Conservation (phyloP, 2,329 filamentous ascomycete species). For the Phaeosphaeria sp. region DNA sequence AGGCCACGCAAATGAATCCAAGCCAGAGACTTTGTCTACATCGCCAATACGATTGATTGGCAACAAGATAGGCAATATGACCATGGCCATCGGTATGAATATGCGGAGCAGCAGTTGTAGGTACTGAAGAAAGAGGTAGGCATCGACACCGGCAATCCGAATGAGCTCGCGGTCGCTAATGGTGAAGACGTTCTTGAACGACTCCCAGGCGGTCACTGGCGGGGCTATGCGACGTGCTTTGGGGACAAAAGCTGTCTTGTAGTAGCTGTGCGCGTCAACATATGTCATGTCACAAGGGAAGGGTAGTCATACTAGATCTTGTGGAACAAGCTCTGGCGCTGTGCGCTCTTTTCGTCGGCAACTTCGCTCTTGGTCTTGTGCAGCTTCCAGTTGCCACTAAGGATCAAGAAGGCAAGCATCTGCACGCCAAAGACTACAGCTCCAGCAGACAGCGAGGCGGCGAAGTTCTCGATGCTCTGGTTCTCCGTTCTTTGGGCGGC, state of each 20-base stretch:
- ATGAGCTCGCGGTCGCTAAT: conserved; percentile 84
- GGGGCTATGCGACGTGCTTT: conserved; percentile 43
- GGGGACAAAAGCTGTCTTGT: conserved; percentile 48
- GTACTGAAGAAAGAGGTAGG: conserved; percentile 97
- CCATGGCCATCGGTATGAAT: conserved; percentile 79
- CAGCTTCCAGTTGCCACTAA: conserved; percentile 49
- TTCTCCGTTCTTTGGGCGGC: conserved; percentile 24
- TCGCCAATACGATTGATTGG: conserved; percentile 82
- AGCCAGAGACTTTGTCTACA: conserved; percentile 55
- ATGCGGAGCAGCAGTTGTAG: conserved; percentile 86
- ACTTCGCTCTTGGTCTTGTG: conserved; percentile 22
- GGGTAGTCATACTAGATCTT: conserved; percentile 43
- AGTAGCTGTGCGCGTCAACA: conserved; percentile 41
- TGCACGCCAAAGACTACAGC: conserved; percentile 46
- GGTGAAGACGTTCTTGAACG: conserved; percentile 62
- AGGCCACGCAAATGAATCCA: conserved; percentile 86
- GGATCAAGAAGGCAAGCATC: conserved; percentile 41
- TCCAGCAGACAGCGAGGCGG: conserved; percentile 44
- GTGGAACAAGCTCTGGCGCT: conserved; percentile 45
- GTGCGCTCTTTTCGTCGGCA: conserved; percentile 21
- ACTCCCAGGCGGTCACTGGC: conserved; percentile 45
- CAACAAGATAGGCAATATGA: conserved; percentile 85
- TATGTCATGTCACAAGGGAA: not conserved
- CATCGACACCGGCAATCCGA: conserved; percentile 92
- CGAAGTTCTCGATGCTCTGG: conserved; percentile 48